Base-by-base conservation (phyloP, 495 filamentous ascomycete genomes). In the Neurospora sp. region DNA sequence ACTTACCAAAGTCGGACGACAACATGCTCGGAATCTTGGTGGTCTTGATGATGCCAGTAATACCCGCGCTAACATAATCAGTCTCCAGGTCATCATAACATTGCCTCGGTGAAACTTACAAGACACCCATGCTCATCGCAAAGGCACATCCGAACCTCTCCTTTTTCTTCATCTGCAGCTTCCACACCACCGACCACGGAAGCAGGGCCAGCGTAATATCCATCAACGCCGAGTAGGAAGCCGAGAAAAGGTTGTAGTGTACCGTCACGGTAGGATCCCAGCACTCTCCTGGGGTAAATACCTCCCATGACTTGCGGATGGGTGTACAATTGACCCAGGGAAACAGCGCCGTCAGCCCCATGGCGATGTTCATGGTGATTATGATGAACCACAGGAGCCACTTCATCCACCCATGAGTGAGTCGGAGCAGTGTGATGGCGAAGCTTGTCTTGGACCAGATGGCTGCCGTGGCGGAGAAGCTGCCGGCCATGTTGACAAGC, bases 311-410 rank as follows among this genome's bases (percentile, higher is more conserved):
- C 70, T 82, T 83, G 12, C 73, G 44, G 31, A 78, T 74, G 14
- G 84, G 83, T 40, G 77, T 66, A 74, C 84, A 86, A 39, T 77
- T 75, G 0, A 84, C 71, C 76, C 80, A 86, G 9, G 78, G 79
- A 60, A 85, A 83, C 5, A 85, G 76, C 27, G 80, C 81, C 42
- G 79, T 83, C n/a, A 83, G 49, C 27, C 80, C 79, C 69, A 82
- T 79, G 71, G 79, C 77, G 23, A 82, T 46, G 74, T 84, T 85
- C 54, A 84, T 78, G 39, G 73, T 73, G 62, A 79, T 72, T 39
- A 82, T 81, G 23, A 84, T 73, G 42, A 79, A 73, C 77, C 75
- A 77, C n/a, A 81, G 27, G 49, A 74, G 66, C 70, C 71, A 75
- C 39, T 69, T 74, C 37, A 74, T 73, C 77, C 76, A 77, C 10